These are phyloP conservation scores for Backusella macrospora DNA, from an alignment of 192 early-diverging fungal species.

Conservation along the genomic window DNA sequence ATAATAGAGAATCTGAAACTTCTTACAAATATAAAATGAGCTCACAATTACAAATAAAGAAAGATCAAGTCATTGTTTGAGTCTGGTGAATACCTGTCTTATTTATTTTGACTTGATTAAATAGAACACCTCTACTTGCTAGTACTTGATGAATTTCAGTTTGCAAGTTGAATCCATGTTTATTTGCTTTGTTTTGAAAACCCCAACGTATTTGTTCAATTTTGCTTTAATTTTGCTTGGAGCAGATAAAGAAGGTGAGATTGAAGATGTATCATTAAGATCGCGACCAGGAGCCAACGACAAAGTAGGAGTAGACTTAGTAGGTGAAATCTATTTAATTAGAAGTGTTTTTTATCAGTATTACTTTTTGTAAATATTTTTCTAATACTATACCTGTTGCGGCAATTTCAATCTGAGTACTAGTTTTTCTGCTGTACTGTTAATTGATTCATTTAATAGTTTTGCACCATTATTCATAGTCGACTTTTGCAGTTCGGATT, in stretches of 20 bases:
- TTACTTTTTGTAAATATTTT: conserved; percentile 18
- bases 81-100: too few species aligned
- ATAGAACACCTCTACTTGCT: conserved; percentile 4
- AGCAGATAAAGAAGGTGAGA: not conserved
- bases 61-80: too few species aligned
- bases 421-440: not conserved
- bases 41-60: too few species aligned
- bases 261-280: conserved; percentile 2
- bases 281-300: conserved; percentile 11
- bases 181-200: conserved; percentile 12
- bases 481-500: not conserved
- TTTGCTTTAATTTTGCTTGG: conserved; percentile 12
- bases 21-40: too few species aligned
- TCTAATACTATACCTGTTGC: conserved; percentile 8
- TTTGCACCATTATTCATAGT: not conserved
- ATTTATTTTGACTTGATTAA: too few species aligned
- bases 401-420: not conserved
- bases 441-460: not conserved
- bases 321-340: conserved; percentile 12
- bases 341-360: conserved; percentile 20
- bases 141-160: conserved; percentile 23
- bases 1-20: too few species aligned
- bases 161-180: conserved; percentile 23
- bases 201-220: conserved; percentile 11
- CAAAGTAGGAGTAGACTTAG: not conserved